Conservation (phyloP, 345 rosid genomes). For the Salix exigua region DNA sequence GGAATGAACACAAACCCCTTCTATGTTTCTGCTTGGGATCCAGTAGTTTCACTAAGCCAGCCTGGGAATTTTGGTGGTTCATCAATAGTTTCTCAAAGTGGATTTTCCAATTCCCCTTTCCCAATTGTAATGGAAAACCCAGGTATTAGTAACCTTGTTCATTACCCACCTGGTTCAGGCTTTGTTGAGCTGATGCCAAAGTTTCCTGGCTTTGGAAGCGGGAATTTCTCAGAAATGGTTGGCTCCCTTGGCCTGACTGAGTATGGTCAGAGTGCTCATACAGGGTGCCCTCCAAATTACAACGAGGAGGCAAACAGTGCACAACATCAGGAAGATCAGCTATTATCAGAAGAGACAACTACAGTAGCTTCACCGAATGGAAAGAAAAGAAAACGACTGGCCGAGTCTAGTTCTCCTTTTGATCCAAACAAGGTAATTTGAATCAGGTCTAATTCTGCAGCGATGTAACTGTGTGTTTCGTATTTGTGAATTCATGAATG, state of each 20-base stretch:
- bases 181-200: slow-evolving; percentile 48
- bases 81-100: slow-evolving; percentile 49
- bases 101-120: slow-evolving; percentile 50
- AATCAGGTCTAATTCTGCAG: slow-evolving; percentile 5
- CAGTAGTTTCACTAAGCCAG: slow-evolving; percentile 44
- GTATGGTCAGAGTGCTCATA: slow-evolving; percentile 32
- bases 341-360: slow-evolving; percentile 45
- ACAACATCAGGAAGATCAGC: slow-evolving; percentile 42
- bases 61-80: slow-evolving; percentile 46
- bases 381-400: slow-evolving; percentile 53
- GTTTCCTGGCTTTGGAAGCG: slow-evolving; percentile 55
- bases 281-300: slow-evolving; percentile 35
- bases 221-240: slow-evolving; percentile 56
- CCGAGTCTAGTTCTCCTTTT: slow-evolving; percentile 37
- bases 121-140: slow-evolving; percentile 53
- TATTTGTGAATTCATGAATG: background rate
- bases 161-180: slow-evolving; percentile 55
- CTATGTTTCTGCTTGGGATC: slow-evolving; percentile 81
- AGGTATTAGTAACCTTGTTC: slow-evolving; percentile 49
- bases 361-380: slow-evolving; percentile 45
- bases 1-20: slow-evolving; percentile 43
- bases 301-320: slow-evolving; percentile 32
- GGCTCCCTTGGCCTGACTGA: slow-evolving; percentile 41
- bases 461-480: background rate
- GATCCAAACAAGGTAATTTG: slow-evolving; percentile 55